phyloP scores from a whole-genome alignment of 2,329 filamentous ascomycete genomes.

The Trichoderma breve region DNA sequence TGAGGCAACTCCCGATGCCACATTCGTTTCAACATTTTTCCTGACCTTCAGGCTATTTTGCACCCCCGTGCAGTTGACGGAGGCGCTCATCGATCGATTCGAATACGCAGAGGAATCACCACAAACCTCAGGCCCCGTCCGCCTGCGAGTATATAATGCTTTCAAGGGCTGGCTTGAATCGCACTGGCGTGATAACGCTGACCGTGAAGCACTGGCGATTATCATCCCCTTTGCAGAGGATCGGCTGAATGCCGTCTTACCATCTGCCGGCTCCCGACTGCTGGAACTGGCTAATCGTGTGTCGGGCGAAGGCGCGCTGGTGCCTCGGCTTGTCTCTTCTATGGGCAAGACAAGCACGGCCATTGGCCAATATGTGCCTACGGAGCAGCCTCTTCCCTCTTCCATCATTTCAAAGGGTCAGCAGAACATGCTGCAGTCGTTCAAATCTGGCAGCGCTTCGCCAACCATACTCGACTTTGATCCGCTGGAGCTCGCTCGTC shows the following conservation, averaged over 20 bases:
- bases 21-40: conserved; percentile 93
- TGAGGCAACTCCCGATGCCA: conserved; percentile 85
- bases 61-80: conserved; percentile 72
- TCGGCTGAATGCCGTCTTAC: conserved; percentile 66
- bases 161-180: conserved; percentile 98
- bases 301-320: conserved; percentile 67
- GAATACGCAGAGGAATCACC: conserved; percentile 83
- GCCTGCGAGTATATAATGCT: conserved; percentile 89
- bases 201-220: conserved; percentile 69
- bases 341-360: conserved; percentile 86
- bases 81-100: conserved; percentile 84
- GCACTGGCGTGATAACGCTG: conserved; percentile 84
- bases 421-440: conserved; percentile 66
- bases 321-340: conserved; percentile 78
- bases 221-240: conserved; percentile 79
- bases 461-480: conserved; percentile 88
- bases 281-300: conserved; percentile 78
- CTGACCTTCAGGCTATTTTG: conserved; percentile 94
- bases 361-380: conserved; percentile 65
- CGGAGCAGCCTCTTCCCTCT: conserved; percentile 69
- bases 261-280: conserved; percentile 76
- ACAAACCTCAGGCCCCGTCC: conserved; percentile 72
- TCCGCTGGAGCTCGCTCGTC: conserved; percentile 82
- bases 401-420: conserved; percentile 75
- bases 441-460: conserved; percentile 67